These are phyloP conservation scores for Podaxis mareebaensis DNA, from an alignment of 768 basidiomycete species.

Conservation along the genomic window DNA sequence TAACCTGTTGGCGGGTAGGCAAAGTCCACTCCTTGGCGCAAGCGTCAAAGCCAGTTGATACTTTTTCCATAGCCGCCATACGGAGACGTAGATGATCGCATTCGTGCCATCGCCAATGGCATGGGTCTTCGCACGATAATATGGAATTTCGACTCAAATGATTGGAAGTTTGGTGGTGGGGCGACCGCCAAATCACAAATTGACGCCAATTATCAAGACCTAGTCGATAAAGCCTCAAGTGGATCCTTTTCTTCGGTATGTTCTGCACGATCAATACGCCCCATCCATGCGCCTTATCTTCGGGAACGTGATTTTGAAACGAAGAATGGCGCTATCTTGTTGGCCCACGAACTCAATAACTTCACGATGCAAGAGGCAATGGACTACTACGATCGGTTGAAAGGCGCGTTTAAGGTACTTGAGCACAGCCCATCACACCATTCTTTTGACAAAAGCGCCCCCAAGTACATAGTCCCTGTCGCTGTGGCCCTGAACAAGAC, in stretches of 20 bases:
- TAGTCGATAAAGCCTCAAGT: conserved; percentile 47
- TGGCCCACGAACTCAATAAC: conserved; percentile 61
- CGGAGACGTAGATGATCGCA: conserved; percentile 74
- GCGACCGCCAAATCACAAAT: conserved; percentile 45
- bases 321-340: conserved; percentile 50
- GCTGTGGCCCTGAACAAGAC: conserved; percentile 51
- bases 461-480: conserved; percentile 51
- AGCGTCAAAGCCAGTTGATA: background rate
- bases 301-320: background rate
- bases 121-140: conserved; percentile 72
- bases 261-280: background rate
- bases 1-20: conserved; percentile 61
- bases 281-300: background rate
- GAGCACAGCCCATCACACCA: background rate
- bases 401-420: conserved; percentile 43
- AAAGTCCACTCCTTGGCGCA: background rate
- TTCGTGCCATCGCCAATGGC: conserved; percentile 66
- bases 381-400: conserved; percentile 48
- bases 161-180: conserved; percentile 66
- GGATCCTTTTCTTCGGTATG: conserved; percentile 42
- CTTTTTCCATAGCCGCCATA: conserved; percentile 49
- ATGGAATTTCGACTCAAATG: conserved; percentile 71
- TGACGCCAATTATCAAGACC: conserved; percentile 51
- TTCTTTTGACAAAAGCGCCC: background rate
- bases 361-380: conserved; percentile 63